Conservation (phyloP, 1,284 basidiomycete species). For the Serendipita sp. region DNA sequence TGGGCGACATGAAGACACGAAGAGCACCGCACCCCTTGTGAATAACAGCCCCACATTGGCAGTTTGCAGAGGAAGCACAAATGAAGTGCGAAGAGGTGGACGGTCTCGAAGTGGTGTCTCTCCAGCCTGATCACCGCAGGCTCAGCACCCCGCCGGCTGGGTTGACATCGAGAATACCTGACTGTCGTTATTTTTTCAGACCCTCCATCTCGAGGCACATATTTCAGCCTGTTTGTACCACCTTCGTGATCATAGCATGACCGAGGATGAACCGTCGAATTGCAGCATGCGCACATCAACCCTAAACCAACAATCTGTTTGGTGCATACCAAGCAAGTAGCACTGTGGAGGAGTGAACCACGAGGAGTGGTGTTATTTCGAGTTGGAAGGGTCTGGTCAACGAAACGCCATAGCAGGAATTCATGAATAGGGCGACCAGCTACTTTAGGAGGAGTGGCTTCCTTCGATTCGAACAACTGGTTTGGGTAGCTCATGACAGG, state of each 20-base stretch:
- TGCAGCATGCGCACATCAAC: conserved; percentile 49
- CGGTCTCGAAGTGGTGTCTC: conserved; percentile 36
- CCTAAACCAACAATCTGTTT: conserved; percentile 42
- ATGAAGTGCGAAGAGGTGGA: conserved; percentile 58
- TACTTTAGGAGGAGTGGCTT: neutral
- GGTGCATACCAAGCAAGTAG: conserved; percentile 40
- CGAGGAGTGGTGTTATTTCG: conserved; percentile 23
- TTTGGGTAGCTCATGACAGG: conserved; percentile 24
- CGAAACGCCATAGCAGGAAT: conserved; percentile 53
- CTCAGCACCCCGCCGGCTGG: conserved; percentile 20
- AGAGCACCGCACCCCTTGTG: conserved; percentile 50
- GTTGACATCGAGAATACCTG: conserved; percentile 38
- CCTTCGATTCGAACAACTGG: neutral
- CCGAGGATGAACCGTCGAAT: conserved; percentile 44
- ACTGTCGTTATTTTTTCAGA: conserved; percentile 21
- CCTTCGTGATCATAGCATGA: conserved; percentile 59
- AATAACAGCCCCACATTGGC: conserved; percentile 57
- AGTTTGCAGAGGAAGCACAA: conserved; percentile 50
- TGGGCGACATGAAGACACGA: conserved; percentile 53
- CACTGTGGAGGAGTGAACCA: conserved; percentile 25
- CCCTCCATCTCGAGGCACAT: conserved; percentile 41
- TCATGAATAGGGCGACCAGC: conserved; percentile 31
- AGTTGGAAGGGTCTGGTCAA: conserved; percentile 17
- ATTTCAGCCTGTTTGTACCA: conserved; percentile 26
- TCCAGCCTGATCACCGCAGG: conserved; percentile 19